Percentiles rank a stretch among this genome's conserved stretches.
Evolutionary conservation across 306 rosid genomes (phyloP).

Genomic region (Mucuna pruriens): DNA sequence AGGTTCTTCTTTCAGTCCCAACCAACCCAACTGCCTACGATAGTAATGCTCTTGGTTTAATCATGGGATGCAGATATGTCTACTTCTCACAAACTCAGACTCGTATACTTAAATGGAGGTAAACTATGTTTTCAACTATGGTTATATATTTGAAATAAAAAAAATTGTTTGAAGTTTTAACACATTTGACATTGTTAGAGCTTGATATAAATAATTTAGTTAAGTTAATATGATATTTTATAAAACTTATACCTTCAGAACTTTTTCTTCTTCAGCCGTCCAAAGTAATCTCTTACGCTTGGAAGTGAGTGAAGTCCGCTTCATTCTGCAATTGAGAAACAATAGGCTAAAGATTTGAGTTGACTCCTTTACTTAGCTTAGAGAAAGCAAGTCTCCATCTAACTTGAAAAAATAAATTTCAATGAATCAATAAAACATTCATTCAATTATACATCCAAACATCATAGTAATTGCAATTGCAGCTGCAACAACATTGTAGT

Average conservation of each 20-base stretch:
- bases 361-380: no score
- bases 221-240: neutral
- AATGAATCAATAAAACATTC: neutral
- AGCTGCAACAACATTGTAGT: neutral
- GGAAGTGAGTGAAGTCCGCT: neutral
- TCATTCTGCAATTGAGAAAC: conserved; percentile 28
- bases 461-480: no score
- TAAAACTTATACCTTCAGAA: conserved; percentile 41
- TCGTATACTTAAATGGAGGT: neutral
- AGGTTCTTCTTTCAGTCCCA: neutral
- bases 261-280: conserved; percentile 50
- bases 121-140: neutral
- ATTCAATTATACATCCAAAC: neutral
- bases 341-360: conserved; percentile 2
- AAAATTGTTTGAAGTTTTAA: neutral
- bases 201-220: neutral
- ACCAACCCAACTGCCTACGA: neutral
- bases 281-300: conserved; percentile 41
- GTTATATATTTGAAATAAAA: neutral
- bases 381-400: neutral
- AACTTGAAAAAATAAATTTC: neutral
- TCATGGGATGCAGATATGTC: neutral
- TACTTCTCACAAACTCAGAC: neutral
- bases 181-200: conserved; percentile 14
- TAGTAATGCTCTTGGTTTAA: neutral